Conservation (phyloP, 352 stramenopile species). For the Pythium brassicae region DNA sequence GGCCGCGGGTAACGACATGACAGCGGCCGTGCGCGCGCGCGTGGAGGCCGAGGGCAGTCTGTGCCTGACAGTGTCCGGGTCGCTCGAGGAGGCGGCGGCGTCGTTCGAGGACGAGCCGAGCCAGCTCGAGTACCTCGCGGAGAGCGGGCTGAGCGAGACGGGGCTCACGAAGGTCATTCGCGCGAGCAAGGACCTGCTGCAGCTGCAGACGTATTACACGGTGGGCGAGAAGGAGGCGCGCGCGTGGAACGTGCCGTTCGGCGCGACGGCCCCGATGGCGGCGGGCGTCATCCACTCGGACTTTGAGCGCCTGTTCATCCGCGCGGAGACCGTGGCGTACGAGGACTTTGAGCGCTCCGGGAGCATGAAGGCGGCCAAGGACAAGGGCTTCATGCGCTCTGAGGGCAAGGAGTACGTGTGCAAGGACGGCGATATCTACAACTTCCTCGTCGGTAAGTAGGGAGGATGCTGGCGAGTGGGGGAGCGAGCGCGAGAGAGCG, state of each 20-base stretch:
- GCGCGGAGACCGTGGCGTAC: constrained; percentile 94
- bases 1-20: constrained; percentile 92
- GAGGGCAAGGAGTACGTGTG: constrained; percentile 99
- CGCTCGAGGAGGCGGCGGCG: constrained; percentile 72
- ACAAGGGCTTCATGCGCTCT: constrained; percentile 88
- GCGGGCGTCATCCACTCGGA: constrained; percentile 85
- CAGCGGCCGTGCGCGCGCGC: constrained; percentile 59
- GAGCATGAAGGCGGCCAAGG: constrained; percentile 93
- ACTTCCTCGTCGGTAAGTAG: constrained; percentile 91
- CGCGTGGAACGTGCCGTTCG: constrained; percentile 78
- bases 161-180: constrained; percentile 84
- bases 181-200: constrained; percentile 90
- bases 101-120: constrained; percentile 89
- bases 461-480: not conserved
- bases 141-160: constrained; percentile 66
- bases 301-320: constrained; percentile 85
- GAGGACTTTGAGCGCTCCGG: constrained; percentile 93
- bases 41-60: constrained; percentile 68
- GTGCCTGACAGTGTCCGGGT: constrained; percentile 70
- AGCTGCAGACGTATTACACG: constrained; percentile 98
- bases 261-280: constrained; percentile 65
- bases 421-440: constrained; percentile 97
- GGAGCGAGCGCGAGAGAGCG: not conserved
- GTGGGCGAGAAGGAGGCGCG: constrained; percentile 80
- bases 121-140: constrained; percentile 92